Base-by-base conservation (phyloP, 169 alveolate species). In the Cyclospora cayetanensis region DNA sequence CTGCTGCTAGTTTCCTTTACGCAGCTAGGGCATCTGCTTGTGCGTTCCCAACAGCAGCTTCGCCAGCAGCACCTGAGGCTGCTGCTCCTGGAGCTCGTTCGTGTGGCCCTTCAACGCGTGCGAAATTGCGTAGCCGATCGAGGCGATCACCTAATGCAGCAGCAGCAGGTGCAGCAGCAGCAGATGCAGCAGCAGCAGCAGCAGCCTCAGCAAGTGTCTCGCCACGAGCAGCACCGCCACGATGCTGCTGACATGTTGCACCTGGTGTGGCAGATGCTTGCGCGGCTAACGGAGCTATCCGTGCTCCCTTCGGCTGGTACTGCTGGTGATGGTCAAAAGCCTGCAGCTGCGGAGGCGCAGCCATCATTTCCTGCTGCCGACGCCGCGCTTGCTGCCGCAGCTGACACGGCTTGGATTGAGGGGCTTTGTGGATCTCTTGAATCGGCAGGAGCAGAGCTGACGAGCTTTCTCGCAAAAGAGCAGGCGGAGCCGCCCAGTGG, bases 201-300 rank as follows among this genome's bases (percentile, higher is more conserved):
- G 84, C 84, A 72, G 60, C 84, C 35, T 53, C 84, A 72, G 84
- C n/a, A n/a, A n/a, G n/a, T n/a, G n/a, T n/a, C n/a, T n/a, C n/a
- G n/a, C n/a, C n/a, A n/a, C n/a, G n/a, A n/a, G n/a, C n/a, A n/a
- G n/a, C 84, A 41, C 39, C 29, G 7, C 9, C 70, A 29, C n/a
- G 70, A 11, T 11, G 70, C 70, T 55, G 15, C 18, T 72, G 84
- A 72, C 20, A 27, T 72, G 63, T n/a, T 72, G 60, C 50, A 72
- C 7, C 20, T 27, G 84, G 84, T 41, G 84, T 41, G 43, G 84
- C 84, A 72, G 84, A 34, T 72, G 84, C 84, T 72, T n/a, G 84
- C 63, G 35, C 84, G 84, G 25, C 35, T 72, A 60, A 72, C 63
- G 25, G 63, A 72, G 63, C 63, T 72, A 60, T 72, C 35, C 63